Percentiles rank a stretch among this genome's conserved stretches.
These are phyloP conservation scores for Myrmaecium sp. DNA, from an alignment of 2,329 filamentous ascomycete genomes.

Conservation along the genomic window DNA sequence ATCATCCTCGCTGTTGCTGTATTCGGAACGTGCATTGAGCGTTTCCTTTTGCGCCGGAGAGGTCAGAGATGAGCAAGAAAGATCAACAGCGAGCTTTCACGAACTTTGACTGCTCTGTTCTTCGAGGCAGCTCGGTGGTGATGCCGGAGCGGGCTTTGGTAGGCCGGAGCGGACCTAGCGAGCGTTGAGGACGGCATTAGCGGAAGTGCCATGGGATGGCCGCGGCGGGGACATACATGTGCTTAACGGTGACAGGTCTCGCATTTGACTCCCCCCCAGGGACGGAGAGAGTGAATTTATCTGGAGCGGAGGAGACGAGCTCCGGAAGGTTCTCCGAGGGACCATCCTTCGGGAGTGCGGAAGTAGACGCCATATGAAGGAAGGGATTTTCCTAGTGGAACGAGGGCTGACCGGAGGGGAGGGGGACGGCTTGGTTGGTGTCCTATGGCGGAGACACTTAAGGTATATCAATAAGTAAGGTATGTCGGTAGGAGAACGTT, in stretches of 20 bases:
- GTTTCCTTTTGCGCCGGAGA: constrained; percentile 48
- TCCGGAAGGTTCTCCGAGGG: constrained; percentile 15
- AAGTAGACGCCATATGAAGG: constrained; percentile 3
- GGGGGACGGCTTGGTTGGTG: constrained; percentile 2
- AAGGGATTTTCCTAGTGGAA: background rate
- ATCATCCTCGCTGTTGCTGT: constrained; percentile 69
- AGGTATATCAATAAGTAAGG: too few species aligned
- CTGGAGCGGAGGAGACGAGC: constrained; percentile 29
- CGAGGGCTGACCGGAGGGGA: constrained; percentile 3
- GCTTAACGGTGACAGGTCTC: constrained; percentile 29
- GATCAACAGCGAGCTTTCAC: constrained; percentile 5
- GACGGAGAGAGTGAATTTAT: constrained; percentile 31
- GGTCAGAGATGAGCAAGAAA: background rate
- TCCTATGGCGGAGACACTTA: constrained; percentile 1
- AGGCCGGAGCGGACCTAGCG: constrained; percentile 37
- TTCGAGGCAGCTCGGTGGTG: constrained; percentile 44
- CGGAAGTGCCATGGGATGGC: background rate
- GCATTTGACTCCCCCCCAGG: constrained; percentile 19
- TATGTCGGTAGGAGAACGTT: background rate
- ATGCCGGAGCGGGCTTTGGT: constrained; percentile 47
- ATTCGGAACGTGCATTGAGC: constrained; percentile 73
- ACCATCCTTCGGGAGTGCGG: constrained; percentile 9
- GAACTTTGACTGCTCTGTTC: constrained; percentile 45
- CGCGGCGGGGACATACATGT: constrained; percentile 25
- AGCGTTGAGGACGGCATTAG: background rate